A percentile compares a stretch with the other conserved stretches of the same genome.
Conservation (phyloP, 352 stramenopile species). For the Globisporangium nagaii region DNA sequence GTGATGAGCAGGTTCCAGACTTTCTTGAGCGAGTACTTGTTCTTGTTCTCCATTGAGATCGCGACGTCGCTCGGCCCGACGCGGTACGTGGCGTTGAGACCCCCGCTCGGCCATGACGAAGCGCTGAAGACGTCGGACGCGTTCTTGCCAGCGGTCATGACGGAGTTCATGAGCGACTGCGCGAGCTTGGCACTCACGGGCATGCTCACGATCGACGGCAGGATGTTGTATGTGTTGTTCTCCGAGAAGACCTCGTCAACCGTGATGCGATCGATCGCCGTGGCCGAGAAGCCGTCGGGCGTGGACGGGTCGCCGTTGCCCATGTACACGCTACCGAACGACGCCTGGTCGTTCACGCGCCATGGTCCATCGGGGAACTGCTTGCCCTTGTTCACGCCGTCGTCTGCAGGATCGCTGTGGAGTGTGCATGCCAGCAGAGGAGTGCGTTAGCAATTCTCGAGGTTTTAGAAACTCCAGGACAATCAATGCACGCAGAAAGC, state of each 20-base stretch:
- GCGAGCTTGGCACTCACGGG: slow-evolving; percentile 60
- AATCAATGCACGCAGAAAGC: slow-evolving; percentile 11
- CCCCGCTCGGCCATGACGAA: slow-evolving; percentile 21
- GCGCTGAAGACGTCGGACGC: slow-evolving; percentile 39
- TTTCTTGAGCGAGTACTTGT: slow-evolving; percentile 69
- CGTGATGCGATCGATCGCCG: slow-evolving; percentile 54
- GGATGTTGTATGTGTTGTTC: slow-evolving; percentile 81
- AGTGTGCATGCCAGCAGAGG: too few relatives aligned
- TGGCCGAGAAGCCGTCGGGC: slow-evolving; percentile 57
- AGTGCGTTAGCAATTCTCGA: neutral
- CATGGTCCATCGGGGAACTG: slow-evolving; percentile 65
- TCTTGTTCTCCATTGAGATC: slow-evolving; percentile 48
- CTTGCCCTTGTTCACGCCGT: slow-evolving; percentile 44
- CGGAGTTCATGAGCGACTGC: slow-evolving; percentile 30
- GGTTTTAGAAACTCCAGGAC: too few relatives aligned
- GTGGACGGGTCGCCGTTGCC: slow-evolving; percentile 79
- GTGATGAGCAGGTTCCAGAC: slow-evolving; percentile 80
- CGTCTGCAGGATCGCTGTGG: slow-evolving; percentile 57
- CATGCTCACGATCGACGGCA: slow-evolving; percentile 69
- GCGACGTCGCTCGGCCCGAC: slow-evolving; percentile 20
- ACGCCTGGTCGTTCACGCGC: slow-evolving; percentile 39
- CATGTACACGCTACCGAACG: slow-evolving; percentile 81
- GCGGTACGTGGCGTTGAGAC: slow-evolving; percentile 26
- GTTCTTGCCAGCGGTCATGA: slow-evolving; percentile 15
- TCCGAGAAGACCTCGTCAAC: slow-evolving; percentile 72